Base-by-base conservation (phyloP, 176 grass and related monocot species). In the Eleusine coracana region DNA sequence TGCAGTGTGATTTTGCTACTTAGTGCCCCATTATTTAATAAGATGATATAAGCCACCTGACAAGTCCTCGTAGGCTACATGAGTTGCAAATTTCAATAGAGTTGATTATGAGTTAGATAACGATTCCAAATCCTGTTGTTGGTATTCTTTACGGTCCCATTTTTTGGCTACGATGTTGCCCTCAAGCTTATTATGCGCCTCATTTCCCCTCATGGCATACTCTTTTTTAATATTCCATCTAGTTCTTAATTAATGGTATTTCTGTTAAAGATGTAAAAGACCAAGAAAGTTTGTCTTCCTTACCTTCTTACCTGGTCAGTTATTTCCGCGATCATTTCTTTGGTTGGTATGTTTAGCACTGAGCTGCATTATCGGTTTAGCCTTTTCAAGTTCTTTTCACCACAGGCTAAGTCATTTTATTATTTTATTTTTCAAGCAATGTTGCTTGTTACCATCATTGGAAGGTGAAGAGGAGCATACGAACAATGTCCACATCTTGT, bases 401-500 rank as follows among this genome's bases (percentile, higher is more conserved):
- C 20, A 61, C 42, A 73, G 7, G 31, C 74, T 82, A 63, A 86
- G 41, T 70, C 38, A 16, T 86, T 74, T 70, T 56, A 15, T 66
- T n/a, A 27, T 67, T 59, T 72, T 27, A 46, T 25, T 68, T 50
- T 76, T 76, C 61, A 67, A 79, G 84, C 68, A 52, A 86, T 86
- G 84, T 34, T 90, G 69, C 79, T 79, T 79, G 75, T 64, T 86
- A n/a, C 70, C 55, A 80, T 42, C 67, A 59, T 70, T 86, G 75
- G 39, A 73, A 88, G 90, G 77, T 91, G 68, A 86, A 58, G 49
- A 39, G 74, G 52, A 13, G 21, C 54, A 73, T 60, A 79, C 42
- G n/a, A 51, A 72, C 55, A 58, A 95, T 91, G 91, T 59, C 85
- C 50, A 42, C 46, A 38, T 77, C 78, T 78, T 71, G 28, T 77